A percentile compares a stretch with the other conserved stretches of the same genome.
These are phyloP conservation scores for Seminavis robusta DNA, from an alignment of 108 stramenopile genomes.

Conservation along the genomic window DNA sequence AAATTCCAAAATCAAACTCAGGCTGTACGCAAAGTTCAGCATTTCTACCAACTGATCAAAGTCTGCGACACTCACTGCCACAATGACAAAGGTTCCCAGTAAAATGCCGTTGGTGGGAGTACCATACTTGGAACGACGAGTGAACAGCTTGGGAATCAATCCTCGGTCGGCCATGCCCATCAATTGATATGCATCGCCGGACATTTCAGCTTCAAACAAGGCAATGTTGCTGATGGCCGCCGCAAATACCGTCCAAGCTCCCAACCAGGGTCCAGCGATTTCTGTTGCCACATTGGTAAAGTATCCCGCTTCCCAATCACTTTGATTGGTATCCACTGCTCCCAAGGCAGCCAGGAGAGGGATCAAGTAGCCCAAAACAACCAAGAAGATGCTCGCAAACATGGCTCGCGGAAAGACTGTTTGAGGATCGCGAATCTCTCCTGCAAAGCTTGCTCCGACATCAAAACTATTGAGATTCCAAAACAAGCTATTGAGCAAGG, in stretches of 20 bases:
- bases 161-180: conserved; percentile 94
- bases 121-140: conserved; percentile 64
- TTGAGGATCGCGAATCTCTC: conserved; percentile 74
- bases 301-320: conserved; percentile 83
- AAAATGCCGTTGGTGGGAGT: conserved; percentile 87
- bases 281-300: conserved; percentile 71
- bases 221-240: conserved; percentile 87
- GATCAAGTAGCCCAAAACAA: conserved; percentile 64
- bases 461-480: conserved; percentile 95
- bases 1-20: conserved; percentile 86
- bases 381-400: conserved; percentile 56
- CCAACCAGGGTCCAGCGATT: conserved; percentile 87
- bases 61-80: conserved; percentile 45
- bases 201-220: conserved; percentile 90
- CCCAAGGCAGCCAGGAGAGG: conserved; percentile 76
- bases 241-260: conserved; percentile 86
- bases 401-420: conserved; percentile 73
- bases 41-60: conserved; percentile 86
- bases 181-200: conserved; percentile 85
- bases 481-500: conserved; percentile 90
- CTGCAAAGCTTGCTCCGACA: conserved; percentile 76
- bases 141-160: conserved; percentile 74
- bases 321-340: conserved; percentile 36
- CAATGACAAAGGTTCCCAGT: conserved; percentile 66
- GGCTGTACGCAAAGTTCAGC: conserved; percentile 80